Evolutionary conservation across 805 yeast species (phyloP), one percentile per base, ranked within the genome.

Genomic region (Ogataea salicorniae): DNA sequence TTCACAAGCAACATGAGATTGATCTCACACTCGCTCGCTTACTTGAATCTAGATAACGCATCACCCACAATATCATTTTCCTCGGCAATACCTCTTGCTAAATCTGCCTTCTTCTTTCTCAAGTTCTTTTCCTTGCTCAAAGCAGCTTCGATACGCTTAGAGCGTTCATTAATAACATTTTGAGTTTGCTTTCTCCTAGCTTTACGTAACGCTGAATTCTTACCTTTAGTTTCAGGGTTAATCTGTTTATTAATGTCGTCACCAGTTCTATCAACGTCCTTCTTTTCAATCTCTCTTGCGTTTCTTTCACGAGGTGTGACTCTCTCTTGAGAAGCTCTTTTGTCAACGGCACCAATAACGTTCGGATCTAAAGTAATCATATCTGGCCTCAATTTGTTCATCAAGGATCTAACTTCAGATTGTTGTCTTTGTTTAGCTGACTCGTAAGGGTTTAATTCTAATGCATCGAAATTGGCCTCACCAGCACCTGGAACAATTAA

Each of bases 391-490:
- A 94, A 73, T 69, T 94, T 94, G 70, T 92, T 87, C 62, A 94
- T 69, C 64, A 94, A 75, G 2, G 84, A 69, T 62, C 92, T 81
- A 35, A 94, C 96, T 73, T 94, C 99, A 41, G 79, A 76, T 70
- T 92, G 92, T 68, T 92, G 96, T 74, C 98, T 84, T 71, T 91
- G 97, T 64, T 87, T 84, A 46, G 87, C 81, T 9, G 96, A 80
- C 67, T 89, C 96, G 69, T 76, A 94, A 53, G 99, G 99, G 66
- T 94, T 94, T 60, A 82, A 68, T 69, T 94, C 99, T 64, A 90
- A 68, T 3, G 98, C 90, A 72, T 94, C 99, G 66, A 80, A 90
- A 69, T 94, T 94, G 52, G 99, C 97, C 71, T 94, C 99, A 73
- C 99, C 99, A 38, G 97, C 74, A 23, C 99, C 99, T 37, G 99